Conservation (phyloP, 176 grass and related monocot genomes). For the Zizania latifolia region DNA sequence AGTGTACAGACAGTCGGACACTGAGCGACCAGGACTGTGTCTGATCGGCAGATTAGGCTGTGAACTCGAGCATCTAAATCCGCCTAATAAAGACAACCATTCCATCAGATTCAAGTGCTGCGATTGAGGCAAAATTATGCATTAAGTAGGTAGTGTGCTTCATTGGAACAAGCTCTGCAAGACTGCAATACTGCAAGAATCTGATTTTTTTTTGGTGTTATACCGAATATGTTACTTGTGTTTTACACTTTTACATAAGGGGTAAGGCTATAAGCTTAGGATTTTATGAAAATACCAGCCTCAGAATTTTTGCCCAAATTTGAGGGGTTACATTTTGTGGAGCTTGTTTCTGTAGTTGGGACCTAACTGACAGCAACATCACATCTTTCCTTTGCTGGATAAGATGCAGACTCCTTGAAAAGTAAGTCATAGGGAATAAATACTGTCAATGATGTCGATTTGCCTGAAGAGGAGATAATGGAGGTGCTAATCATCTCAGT, state of each 20-base stretch:
- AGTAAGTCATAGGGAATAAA: neutral
- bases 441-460: neutral
- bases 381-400: neutral
- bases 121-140: neutral
- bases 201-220: neutral
- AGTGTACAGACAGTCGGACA: too few species aligned
- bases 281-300: too few species aligned
- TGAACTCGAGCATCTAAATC: neutral
- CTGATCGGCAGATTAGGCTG: too few species aligned
- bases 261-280: neutral
- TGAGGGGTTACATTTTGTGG: neutral
- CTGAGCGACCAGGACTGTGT: neutral
- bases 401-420: neutral
- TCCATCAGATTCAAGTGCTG: neutral
- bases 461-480: neutral
- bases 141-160: neutral
- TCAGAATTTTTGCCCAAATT: neutral
- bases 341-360: neutral
- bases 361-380: neutral
- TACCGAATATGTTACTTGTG: neutral
- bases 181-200: neutral
- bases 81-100: neutral
- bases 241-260: too few species aligned
- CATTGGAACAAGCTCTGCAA: neutral
- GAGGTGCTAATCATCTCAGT: neutral